A percentile compares a stretch with the other conserved stretches of the same genome.
Conservation (phyloP, 805 yeast genomes). For the Wickerhamomyces strasburgensis region DNA sequence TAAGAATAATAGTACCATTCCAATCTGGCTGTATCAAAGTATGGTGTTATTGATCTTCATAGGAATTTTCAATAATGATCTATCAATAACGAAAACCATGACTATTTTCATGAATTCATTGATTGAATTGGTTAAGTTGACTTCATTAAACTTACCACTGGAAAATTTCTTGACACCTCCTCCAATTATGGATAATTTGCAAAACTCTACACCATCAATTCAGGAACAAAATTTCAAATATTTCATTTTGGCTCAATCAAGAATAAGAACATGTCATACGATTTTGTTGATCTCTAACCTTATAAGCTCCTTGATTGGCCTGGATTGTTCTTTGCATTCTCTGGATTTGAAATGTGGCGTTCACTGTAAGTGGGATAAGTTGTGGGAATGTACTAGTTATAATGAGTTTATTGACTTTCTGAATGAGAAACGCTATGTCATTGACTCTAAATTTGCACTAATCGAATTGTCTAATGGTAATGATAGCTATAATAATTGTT, state of each 20-base stretch:
- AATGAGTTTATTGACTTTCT: slow-evolving; percentile 47
- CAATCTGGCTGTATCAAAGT: slow-evolving; percentile 84
- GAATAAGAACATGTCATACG: slow-evolving; percentile 69
- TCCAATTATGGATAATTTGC: slow-evolving; percentile 32
- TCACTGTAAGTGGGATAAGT: slow-evolving; percentile 52
- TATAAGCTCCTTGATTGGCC: slow-evolving; percentile 44
- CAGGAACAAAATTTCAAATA: slow-evolving; percentile 36
- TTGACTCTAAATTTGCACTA: slow-evolving; percentile 51
- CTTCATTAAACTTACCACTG: slow-evolving; percentile 62
- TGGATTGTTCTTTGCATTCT: slow-evolving; percentile 39
- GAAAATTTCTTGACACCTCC: slow-evolving; percentile 39
- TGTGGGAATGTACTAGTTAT: slow-evolving; percentile 52
- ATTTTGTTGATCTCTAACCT: slow-evolving; percentile 55
- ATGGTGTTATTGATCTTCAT: slow-evolving; percentile 75
- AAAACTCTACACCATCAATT: slow-evolving; percentile 24
- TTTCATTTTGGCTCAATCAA: slow-evolving; percentile 68
- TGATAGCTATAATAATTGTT: slow-evolving; percentile 40
- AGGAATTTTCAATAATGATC: slow-evolving; percentile 70
- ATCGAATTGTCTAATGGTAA: slow-evolving; percentile 53
- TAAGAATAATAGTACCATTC: slow-evolving; percentile 50
- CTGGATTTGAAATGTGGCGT: slow-evolving; percentile 58
- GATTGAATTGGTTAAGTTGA: slow-evolving; percentile 68
- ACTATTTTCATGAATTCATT: slow-evolving; percentile 78
- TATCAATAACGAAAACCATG: slow-evolving; percentile 69
- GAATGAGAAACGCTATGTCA: slow-evolving; percentile 30